Evolutionary conservation across 140 eudicot genomes (phyloP).

Genomic region (Ambrosia hybrid): DNA sequence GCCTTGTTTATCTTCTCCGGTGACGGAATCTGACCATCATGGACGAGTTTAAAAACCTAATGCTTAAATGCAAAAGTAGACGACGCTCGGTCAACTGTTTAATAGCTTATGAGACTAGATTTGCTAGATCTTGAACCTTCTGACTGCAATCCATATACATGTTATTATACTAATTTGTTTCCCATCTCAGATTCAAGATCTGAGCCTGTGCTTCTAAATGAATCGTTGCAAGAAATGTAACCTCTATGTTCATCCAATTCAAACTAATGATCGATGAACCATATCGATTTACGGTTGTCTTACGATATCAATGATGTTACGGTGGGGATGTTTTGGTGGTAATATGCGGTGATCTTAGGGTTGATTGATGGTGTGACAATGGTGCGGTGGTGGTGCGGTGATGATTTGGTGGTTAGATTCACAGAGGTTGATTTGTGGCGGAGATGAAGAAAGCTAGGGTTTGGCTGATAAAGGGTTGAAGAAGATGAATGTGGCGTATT

Average conservation of each 20-base stretch:
- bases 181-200: slow-evolving; percentile 33
- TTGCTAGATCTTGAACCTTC: slow-evolving; percentile 32
- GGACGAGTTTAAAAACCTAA: slow-evolving; percentile 23
- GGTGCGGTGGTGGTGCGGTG: too few relatives aligned
- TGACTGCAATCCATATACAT: slow-evolving; percentile 44
- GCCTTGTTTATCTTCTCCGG: slow-evolving; percentile 33
- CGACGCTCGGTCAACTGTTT: slow-evolving; percentile 40
- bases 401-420: too few relatives aligned
- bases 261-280: slow-evolving; percentile 28
- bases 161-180: slow-evolving; percentile 11
- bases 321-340: too few relatives aligned
- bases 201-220: slow-evolving; percentile 34
- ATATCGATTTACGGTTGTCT: too few relatives aligned
- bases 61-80: slow-evolving; percentile 32
- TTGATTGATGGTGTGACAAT: too few relatives aligned
- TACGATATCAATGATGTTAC: too few relatives aligned
- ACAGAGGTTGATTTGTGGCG: too few relatives aligned
- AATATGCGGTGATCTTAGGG: too few relatives aligned
- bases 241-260: slow-evolving; percentile 39
- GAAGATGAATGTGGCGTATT: too few relatives aligned
- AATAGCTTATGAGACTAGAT: slow-evolving; percentile 29
- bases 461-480: too few relatives aligned
- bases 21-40: slow-evolving; percentile 13
- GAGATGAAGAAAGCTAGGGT: too few relatives aligned
- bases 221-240: slow-evolving; percentile 25